phyloP scores from a whole-genome alignment of 176 grass and related monocot genomes.

The Pharus latifolius region DNA sequence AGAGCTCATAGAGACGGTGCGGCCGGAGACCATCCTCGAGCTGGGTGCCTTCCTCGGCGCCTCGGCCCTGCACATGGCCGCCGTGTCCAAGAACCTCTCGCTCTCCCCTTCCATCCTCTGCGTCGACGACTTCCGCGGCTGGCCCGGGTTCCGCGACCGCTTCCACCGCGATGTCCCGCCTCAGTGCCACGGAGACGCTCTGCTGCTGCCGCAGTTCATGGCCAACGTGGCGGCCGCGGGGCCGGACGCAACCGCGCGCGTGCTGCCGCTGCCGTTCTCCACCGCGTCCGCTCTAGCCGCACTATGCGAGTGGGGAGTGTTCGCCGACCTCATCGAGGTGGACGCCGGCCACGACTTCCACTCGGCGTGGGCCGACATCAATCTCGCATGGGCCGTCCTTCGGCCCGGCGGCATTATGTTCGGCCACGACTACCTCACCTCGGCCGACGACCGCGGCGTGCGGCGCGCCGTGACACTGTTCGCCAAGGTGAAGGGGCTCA shows the following conservation, averaged over 20 bases:
- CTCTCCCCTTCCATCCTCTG: constrained; percentile 71
- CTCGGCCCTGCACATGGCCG: constrained; percentile 94
- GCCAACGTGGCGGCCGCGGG: constrained; percentile 49
- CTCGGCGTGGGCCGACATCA: constrained; percentile 97
- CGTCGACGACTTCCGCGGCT: constrained; percentile 93
- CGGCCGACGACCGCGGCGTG: constrained; percentile 77
- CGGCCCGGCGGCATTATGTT: constrained; percentile 91
- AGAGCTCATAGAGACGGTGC: constrained; percentile 58
- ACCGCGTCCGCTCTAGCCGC: constrained; percentile 62
- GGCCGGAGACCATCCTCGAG: constrained; percentile 65
- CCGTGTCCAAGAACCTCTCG: constrained; percentile 57
- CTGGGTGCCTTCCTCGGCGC: constrained; percentile 95
- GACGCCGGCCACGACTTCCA: constrained; percentile 98
- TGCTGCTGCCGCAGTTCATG: constrained; percentile 99
- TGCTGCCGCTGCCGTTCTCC: constrained; percentile 89
- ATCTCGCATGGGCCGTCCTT: constrained; percentile 82
- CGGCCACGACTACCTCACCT: constrained; percentile 89
- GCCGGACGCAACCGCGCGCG: neutral
- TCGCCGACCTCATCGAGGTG: constrained; percentile 95
- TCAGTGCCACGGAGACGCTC: constrained; percentile 41
- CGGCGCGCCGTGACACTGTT: constrained; percentile 82
- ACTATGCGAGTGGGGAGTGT: constrained; percentile 82
- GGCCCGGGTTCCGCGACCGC: constrained; percentile 63
- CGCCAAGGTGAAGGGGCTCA: constrained; percentile 57
- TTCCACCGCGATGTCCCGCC: constrained; percentile 64